Conservation (phyloP, 345 rosid genomes). For the Linum usitatissimum region DNA sequence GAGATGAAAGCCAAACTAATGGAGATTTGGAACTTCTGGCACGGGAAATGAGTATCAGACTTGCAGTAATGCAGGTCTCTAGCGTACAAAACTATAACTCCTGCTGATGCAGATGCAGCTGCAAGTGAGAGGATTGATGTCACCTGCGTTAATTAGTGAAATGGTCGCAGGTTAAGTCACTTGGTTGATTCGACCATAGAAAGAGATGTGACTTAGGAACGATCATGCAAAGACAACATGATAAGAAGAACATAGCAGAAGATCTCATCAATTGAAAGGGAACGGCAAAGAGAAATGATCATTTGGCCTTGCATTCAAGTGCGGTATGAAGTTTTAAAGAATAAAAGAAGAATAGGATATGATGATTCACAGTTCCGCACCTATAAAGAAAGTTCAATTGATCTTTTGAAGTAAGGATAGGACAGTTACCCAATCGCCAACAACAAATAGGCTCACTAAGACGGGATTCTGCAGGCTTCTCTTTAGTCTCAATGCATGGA, state of each 20-base stretch:
- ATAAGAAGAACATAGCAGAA: not conserved
- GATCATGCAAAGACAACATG: not conserved
- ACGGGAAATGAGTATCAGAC: conserved; percentile 6
- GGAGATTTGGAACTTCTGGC: conserved; percentile 27
- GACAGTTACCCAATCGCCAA: conserved; percentile 28
- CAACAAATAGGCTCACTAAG: conserved; percentile 33
- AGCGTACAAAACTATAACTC: conserved; percentile 22
- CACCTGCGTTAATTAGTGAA: conserved; percentile 19
- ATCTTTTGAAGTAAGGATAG: not conserved
- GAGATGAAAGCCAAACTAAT: conserved; percentile 25
- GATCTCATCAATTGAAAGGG: not conserved
- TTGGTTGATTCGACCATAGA: not conserved
- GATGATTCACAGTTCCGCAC: not conserved
- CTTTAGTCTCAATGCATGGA: conserved; percentile 29
- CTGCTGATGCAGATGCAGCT: conserved; percentile 30
- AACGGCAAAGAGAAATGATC: not conserved
- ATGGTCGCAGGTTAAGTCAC: not conserved
- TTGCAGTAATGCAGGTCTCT: conserved; percentile 27
- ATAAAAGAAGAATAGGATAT: not conserved
- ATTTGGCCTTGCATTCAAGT: too few species aligned
- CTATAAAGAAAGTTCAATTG: not conserved
- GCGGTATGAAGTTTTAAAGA: not conserved
- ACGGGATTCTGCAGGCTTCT: conserved; percentile 31
- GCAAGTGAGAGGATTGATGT: conserved; percentile 31
- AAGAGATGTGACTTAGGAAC: not conserved